These are phyloP conservation scores for Salix purpurea DNA, from an alignment of 345 rosid species.

Conservation along the genomic window DNA sequence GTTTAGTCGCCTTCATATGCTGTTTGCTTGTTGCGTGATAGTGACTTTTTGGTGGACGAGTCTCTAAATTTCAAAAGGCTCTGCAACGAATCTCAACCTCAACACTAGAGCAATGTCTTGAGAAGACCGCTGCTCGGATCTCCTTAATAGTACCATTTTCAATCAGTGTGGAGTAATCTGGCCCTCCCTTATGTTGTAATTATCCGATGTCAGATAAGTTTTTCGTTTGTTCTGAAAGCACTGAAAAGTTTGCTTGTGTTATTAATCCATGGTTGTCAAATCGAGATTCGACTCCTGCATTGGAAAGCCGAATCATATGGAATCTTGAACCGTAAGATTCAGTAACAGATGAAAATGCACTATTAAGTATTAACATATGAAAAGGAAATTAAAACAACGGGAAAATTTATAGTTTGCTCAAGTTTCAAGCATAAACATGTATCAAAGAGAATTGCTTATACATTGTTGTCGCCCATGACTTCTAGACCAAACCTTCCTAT, in stretches of 20 bases:
- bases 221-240: not conserved
- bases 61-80: slow-evolving; percentile 67
- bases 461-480: not conserved
- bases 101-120: slow-evolving; percentile 31
- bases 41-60: slow-evolving; percentile 73
- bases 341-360: too few species aligned
- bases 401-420: not conserved
- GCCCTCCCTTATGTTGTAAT: not conserved
- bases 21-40: slow-evolving; percentile 8
- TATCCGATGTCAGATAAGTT: not conserved
- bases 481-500: not conserved
- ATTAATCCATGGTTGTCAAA: not conserved
- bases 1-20: too few species aligned
- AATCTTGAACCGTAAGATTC: too few species aligned
- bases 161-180: not conserved
- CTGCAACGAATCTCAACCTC: slow-evolving; percentile 68
- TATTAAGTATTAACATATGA: too few species aligned
- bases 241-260: not conserved
- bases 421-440: not conserved
- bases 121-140: not conserved
- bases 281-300: too few species aligned
- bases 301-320: too few species aligned
- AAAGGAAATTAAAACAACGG: too few species aligned
- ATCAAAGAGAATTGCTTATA: not conserved
- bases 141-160: not conserved